phyloP scores from a whole-genome alignment of 2,329 filamentous ascomycete species.

The Emergomyces africanus region DNA sequence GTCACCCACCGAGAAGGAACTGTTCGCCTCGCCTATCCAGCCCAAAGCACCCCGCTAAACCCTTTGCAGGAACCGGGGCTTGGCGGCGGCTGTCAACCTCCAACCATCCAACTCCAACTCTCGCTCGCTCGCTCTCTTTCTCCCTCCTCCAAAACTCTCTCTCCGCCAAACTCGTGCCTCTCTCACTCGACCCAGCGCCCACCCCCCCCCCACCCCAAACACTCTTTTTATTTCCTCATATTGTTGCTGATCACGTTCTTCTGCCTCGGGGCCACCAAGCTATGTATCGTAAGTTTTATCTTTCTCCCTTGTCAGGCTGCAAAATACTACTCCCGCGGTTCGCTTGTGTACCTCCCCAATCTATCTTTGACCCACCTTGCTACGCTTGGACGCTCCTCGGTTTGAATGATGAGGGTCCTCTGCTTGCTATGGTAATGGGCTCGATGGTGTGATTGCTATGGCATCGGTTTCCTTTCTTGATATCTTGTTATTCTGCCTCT shows the following conservation, averaged over 20 bases:
- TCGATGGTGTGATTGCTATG: not conserved
- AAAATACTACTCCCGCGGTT: not conserved
- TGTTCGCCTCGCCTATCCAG: not conserved
- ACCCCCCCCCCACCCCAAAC: constrained; percentile 16
- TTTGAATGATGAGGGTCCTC: not conserved
- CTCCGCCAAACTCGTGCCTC: constrained; percentile 9
- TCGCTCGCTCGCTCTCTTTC: constrained; percentile 8
- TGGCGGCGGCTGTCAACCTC: constrained; percentile 1
- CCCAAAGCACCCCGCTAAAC: not conserved
- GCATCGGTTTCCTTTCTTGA: not conserved
- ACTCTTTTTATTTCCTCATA: constrained; percentile 12
- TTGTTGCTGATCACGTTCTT: constrained; percentile 16
- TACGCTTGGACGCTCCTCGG: not conserved
- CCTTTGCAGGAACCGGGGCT: not conserved
- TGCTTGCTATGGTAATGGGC: not conserved
- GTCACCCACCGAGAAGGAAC: not conserved
- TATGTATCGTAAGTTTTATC: constrained; percentile 47
- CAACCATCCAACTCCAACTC: constrained; percentile 4
- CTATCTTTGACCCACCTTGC: not conserved
- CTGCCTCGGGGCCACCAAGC: constrained; percentile 36
- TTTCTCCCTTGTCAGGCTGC: constrained; percentile 9
- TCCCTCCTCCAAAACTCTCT: constrained; percentile 4
- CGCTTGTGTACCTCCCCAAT: constrained; percentile 3
- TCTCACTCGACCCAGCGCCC: constrained; percentile 9
- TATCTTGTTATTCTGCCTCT: constrained; percentile 1